Evolutionary conservation across 768 basidiomycete species (phyloP).

Genomic region (Wakefieldia striispora): DNA sequence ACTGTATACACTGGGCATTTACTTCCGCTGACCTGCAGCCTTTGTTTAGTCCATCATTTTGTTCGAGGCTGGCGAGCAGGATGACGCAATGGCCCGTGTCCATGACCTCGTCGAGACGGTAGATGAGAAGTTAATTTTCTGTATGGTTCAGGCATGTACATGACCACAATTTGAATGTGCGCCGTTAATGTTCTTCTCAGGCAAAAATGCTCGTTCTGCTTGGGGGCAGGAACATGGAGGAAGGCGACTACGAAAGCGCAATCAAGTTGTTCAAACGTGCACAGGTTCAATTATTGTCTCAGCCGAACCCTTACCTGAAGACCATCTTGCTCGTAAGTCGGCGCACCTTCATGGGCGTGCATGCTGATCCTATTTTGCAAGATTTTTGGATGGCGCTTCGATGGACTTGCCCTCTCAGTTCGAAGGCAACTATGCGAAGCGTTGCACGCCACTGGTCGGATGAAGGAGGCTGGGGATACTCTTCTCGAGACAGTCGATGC

Average conservation of each 20-base stretch:
- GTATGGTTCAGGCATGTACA: conserved; percentile 7
- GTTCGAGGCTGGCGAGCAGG: conserved; percentile 8
- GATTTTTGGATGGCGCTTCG: conserved; percentile 16
- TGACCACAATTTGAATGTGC: not conserved
- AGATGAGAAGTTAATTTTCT: conserved; percentile 8
- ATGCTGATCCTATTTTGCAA: not conserved
- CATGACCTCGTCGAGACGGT: conserved; percentile 10
- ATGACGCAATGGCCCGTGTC: conserved; percentile 13
- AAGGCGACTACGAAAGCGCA: conserved; percentile 11
- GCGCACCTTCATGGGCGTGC: not conserved
- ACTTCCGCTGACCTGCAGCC: not conserved
- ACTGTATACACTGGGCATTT: not conserved
- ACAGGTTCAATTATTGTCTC: not conserved
- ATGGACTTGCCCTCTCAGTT: conserved; percentile 4
- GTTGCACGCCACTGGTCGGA: conserved; percentile 6
- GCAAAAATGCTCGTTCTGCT: conserved; percentile 14
- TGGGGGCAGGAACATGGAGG: conserved; percentile 5
- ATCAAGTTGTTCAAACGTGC: conserved; percentile 10
- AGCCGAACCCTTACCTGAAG: not conserved
- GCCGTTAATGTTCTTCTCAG: conserved; percentile 1
- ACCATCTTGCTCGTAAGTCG: conserved; percentile 14
- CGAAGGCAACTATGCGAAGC: conserved; percentile 12
- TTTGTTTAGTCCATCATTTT: conserved; percentile 9
- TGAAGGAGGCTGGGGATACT: conserved; percentile 11
- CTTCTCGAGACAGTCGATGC: conserved; percentile 7